A percentile compares a stretch with the other conserved stretches of the same genome.
These are phyloP conservation scores for Calonectria pseudoreteaudii DNA, from an alignment of 2,329 filamentous ascomycete species.

Conservation along the genomic window DNA sequence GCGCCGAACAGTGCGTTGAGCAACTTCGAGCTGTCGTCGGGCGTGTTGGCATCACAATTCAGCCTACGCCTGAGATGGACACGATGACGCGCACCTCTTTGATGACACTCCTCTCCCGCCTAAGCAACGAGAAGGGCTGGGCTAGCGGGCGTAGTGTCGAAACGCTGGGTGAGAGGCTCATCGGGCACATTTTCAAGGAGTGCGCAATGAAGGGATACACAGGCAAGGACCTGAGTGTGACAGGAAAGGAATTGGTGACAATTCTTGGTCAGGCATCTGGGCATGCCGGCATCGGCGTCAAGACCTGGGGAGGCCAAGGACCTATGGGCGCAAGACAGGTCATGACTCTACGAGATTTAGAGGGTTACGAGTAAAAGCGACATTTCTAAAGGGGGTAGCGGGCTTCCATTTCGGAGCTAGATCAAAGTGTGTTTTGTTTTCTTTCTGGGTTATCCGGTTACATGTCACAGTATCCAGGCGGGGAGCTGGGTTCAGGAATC, in stretches of 20 bases:
- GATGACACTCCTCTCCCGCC: conserved; percentile 51
- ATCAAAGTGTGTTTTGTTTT: conserved; percentile 14
- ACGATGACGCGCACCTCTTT: conserved; percentile 41
- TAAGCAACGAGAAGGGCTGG: conserved; percentile 64
- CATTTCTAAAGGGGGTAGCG: not conserved
- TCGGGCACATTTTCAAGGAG: conserved; percentile 53
- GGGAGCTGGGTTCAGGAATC: conserved; percentile 16
- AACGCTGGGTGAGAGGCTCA: conserved; percentile 64
- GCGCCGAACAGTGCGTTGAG: conserved; percentile 56
- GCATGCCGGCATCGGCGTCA: conserved; percentile 39
- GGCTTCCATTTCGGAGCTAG: conserved; percentile 12
- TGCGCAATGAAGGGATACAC: conserved; percentile 48
- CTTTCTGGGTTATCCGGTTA: conserved; percentile 21
- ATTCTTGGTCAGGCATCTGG: conserved; percentile 45
- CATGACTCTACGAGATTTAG: conserved; percentile 48
- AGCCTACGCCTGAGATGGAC: conserved; percentile 40
- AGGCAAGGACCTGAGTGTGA: conserved; percentile 41
- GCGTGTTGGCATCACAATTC: conserved; percentile 45
- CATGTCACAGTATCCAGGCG: not conserved
- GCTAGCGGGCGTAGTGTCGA: conserved; percentile 73
- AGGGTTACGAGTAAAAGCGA: conserved; percentile 42
- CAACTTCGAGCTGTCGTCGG: conserved; percentile 55
- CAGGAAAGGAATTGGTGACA: conserved; percentile 44
- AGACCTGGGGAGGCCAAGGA: conserved; percentile 37
- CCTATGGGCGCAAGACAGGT: conserved; percentile 48